Evolutionary conservation across 495 filamentous ascomycete species (phyloP), one percentile per base, ranked within the genome.

Genomic region (Acidiella bohemica): DNA sequence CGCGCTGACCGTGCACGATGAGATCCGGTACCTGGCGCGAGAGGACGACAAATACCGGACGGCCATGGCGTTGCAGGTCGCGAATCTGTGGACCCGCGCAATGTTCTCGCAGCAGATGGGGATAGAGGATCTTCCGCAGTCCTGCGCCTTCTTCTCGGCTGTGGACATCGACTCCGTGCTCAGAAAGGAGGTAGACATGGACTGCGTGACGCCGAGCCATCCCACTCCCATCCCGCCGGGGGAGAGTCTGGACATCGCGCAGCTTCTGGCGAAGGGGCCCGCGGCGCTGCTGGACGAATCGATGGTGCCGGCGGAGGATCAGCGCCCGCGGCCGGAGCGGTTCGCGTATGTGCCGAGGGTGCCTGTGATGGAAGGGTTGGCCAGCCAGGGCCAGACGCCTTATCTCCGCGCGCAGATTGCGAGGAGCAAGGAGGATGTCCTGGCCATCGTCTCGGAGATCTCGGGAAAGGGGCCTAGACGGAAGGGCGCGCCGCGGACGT

Each of bases 31-130:
- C 46, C 71, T 96, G 0, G 83, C 93, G 17, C 76, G 76, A 50
- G 73, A 87, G 1, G 71, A 83, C 45, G 83, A 97, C 54, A 84
- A 80, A 50, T 96, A 96, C 57, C 71, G 79, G 32, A 72, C 78
- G 18, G 86, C 87, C 12, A 77, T 96, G 73, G 92, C 90, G 11
- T 66, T 97, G 39, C 90, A 97, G 57, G 68, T 97, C 12, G 74
- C 92, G 36, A 97, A 97, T 53, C 64, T 97, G 27, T 97, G 90
- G 90, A 97, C 90, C 0, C 74, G 90, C 28, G 85, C 84, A 42
- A 92, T 96, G 78, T 97, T 97, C 56, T 78, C 81, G 2, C 81
- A 97, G 59, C 88, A 96, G 61, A 82, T 96, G 47, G 90, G 90
- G 28, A 97, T 96, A 48, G 64, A 93, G 43, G 92, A 97, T 53